Base-by-base conservation (phyloP, 768 basidiomycete genomes). In the Calocera cornea region DNA sequence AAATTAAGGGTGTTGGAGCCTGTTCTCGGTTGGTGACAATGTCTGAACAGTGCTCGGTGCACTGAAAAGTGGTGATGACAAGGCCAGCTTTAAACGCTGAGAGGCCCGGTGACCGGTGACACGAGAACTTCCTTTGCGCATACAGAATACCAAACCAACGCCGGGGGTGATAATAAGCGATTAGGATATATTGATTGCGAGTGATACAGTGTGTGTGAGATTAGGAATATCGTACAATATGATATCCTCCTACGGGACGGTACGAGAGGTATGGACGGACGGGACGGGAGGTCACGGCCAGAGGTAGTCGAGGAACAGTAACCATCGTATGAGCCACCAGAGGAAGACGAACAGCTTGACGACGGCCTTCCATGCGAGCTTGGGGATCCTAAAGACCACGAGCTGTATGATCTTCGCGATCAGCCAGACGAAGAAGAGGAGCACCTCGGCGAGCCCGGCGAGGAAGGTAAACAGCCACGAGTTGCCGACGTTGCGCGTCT, bases 371-470 rank as follows among this genome's bases (percentile, higher is more conserved):
- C 31, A 60, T 19, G 54, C 54, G 14, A 27, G 31, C 54, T 60
- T 60, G 2, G 54, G 54, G 31, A 60, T 60, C 27, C 54, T 27
- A 33, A 60, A 60, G 7, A 60, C 11, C 54, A 60, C 54, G 27
- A 60, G 54, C 54, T 60, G 54, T 60, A 60, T 31, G 31, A 60
- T 60, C 54, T 60, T 60, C 19, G 54, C 54, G 14, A 60, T 22
- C 5, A 60, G 31, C 54, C 54, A 60, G 31, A 60, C 27, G 54
- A 60, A 2, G 31, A 60, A 60, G 5, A 60, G 19, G 14, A 60
- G 31, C 5, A 60, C 54, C 31, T 60, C 54, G 2, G 54, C 54
- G 16, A 60, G 54, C 54, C 27, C 54, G 27, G 54, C 54, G 27
- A 60, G 31, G 31, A 60, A 29, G 54, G 54, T 60, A 27, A 60